Conservation (phyloP, 768 basidiomycete species). For the Leccinum broughii region DNA sequence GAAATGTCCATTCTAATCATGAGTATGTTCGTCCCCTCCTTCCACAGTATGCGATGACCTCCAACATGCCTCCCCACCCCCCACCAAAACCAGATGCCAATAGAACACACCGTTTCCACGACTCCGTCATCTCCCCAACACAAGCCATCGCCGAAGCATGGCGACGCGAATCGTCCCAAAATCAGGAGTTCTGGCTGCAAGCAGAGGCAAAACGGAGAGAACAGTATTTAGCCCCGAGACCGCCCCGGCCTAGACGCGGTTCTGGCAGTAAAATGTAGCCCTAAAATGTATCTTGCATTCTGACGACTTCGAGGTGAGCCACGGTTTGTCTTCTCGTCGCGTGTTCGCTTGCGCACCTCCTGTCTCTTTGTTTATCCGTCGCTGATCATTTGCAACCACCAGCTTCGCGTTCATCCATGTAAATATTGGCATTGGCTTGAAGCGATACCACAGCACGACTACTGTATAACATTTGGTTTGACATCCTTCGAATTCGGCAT, state of each 20-base stretch:
- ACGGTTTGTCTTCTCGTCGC: background rate
- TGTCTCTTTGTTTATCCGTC: background rate
- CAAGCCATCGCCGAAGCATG: constrained; percentile 70
- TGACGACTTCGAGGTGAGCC: constrained; percentile 20
- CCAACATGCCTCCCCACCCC: constrained; percentile 29
- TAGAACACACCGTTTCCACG: constrained; percentile 29
- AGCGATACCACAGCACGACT: constrained; percentile 22
- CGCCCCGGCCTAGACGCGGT: constrained; percentile 36
- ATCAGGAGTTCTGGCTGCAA: constrained; percentile 59
- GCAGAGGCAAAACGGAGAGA: constrained; percentile 49
- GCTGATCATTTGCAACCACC: constrained; percentile 5
- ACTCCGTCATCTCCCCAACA: constrained; percentile 46
- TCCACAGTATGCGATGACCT: constrained; percentile 36
- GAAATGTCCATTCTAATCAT: constrained; percentile 28
- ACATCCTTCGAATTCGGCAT: constrained; percentile 16
- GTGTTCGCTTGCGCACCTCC: background rate
- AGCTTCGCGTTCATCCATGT: constrained; percentile 35
- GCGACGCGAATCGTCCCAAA: constrained; percentile 61
- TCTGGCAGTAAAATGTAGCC: constrained; percentile 56
- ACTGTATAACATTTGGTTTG: constrained; percentile 28
- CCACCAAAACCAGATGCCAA: constrained; percentile 37
- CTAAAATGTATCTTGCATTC: constrained; percentile 11
- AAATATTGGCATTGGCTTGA: constrained; percentile 26
- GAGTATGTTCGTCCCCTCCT: constrained; percentile 30
- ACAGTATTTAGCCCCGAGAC: constrained; percentile 43